Conservation (phyloP, 768 basidiomycete species). For the Leccinum aurantiacum region DNA sequence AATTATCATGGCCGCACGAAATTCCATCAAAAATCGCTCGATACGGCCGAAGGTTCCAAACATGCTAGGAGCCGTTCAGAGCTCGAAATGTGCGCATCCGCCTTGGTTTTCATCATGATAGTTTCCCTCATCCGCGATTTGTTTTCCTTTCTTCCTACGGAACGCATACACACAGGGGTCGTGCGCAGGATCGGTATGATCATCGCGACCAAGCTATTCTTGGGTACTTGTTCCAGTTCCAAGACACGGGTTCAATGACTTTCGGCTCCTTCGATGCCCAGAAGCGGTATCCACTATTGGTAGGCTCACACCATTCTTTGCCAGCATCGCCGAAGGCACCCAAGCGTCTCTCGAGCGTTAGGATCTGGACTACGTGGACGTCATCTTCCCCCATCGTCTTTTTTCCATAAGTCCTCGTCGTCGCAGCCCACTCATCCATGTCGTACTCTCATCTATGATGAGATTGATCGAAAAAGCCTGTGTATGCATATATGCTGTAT, state of each 20-base stretch:
- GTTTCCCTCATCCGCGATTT: too few species aligned
- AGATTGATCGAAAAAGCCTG: conserved; percentile 52
- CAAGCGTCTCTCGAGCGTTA: conserved; percentile 49
- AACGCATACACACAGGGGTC: conserved; percentile 38
- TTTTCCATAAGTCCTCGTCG: too few species aligned
- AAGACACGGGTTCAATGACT: conserved; percentile 38
- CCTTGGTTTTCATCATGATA: neutral
- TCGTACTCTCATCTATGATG: conserved; percentile 32
- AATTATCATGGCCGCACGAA: conserved; percentile 53
- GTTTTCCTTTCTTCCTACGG: neutral
- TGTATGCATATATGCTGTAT: conserved; percentile 24
- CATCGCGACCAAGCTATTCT: conserved; percentile 54
- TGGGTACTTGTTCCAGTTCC: conserved; percentile 49
- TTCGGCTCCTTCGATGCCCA: neutral
- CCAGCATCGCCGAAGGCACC: conserved; percentile 54
- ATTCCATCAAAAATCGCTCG: conserved; percentile 49
- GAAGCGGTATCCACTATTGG: too few species aligned
- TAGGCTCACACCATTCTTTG: neutral
- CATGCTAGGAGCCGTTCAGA: conserved; percentile 51
- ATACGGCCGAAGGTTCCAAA: conserved; percentile 39
- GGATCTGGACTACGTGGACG: conserved; percentile 51
- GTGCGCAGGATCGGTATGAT: conserved; percentile 49
- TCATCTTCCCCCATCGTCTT: conserved; percentile 48
- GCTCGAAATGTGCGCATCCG: conserved; percentile 43
- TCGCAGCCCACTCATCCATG: conserved; percentile 26